These are phyloP conservation scores for Alternaria metachromatica DNA, from an alignment of 2,329 filamentous ascomycete genomes.

Conservation along the genomic window DNA sequence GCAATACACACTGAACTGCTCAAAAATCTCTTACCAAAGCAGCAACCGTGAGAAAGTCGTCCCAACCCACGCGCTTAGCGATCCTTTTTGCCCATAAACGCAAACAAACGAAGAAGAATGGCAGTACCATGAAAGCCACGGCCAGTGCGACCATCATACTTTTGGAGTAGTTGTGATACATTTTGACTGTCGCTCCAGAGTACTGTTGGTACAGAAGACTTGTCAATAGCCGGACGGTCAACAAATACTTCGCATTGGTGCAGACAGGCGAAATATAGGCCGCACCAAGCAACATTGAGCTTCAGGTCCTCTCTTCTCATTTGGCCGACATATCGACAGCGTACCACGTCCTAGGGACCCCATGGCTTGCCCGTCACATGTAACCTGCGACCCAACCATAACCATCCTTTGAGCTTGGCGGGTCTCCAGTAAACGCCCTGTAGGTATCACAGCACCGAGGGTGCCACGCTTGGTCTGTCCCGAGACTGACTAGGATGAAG, in stretches of 20 bases:
- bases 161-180: constrained; percentile 32
- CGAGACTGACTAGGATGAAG: not conserved
- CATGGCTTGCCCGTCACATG: not conserved
- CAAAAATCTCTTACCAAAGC: constrained; percentile 26
- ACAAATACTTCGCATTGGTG: not conserved
- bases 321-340: not conserved
- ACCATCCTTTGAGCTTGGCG: not conserved
- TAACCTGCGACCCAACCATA: not conserved
- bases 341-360: constrained; percentile 1
- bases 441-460: not conserved
- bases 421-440: not conserved
- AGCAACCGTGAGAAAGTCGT: constrained; percentile 30
- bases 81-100: constrained; percentile 31
- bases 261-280: not conserved
- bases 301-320: not conserved
- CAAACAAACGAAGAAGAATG: constrained; percentile 23
- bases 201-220: not conserved
- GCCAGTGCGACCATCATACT: constrained; percentile 26
- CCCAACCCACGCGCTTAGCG: constrained; percentile 26
- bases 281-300: not conserved
- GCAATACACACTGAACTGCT: not conserved
- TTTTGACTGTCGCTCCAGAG: constrained; percentile 4
- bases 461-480: not conserved
- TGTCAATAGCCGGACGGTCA: not conserved
- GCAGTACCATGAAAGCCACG: constrained; percentile 27